Percentiles rank a stretch among this genome's conserved stretches.
phyloP scores from a whole-genome alignment of 192 early-diverging fungal species.

The Backusella morwellensis region DNA sequence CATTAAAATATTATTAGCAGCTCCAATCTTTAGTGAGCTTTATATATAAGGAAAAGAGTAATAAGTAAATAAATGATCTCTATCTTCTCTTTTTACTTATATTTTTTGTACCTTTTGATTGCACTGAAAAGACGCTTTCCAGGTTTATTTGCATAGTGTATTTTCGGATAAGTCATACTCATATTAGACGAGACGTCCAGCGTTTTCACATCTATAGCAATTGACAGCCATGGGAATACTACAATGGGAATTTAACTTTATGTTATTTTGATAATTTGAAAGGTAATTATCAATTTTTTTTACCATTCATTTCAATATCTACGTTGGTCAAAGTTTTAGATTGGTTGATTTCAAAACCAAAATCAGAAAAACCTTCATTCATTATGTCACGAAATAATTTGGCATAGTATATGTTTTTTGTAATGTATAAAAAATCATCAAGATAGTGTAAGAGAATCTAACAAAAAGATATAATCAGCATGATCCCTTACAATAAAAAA shows the following conservation, averaged over 20 bases:
- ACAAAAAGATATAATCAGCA: too few relatives aligned
- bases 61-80: too few relatives aligned
- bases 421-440: slow-evolving; percentile 12
- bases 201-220: background rate
- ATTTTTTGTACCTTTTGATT: background rate
- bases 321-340: background rate
- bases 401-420: background rate
- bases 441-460: background rate
- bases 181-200: background rate
- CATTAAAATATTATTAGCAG: background rate
- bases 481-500: too few relatives aligned
- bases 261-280: background rate
- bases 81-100: too few relatives aligned
- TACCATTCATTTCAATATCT: slow-evolving; percentile 3
- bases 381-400: background rate
- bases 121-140: background rate
- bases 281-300: too few relatives aligned
- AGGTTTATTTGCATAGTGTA: background rate
- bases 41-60: background rate
- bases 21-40: background rate
- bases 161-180: background rate
- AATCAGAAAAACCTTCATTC: background rate
- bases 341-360: background rate
- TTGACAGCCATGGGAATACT: background rate
- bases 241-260: background rate